These are phyloP conservation scores for Metarhizium humberi DNA, from an alignment of 2,329 filamentous ascomycete species.

Conservation along the genomic window DNA sequence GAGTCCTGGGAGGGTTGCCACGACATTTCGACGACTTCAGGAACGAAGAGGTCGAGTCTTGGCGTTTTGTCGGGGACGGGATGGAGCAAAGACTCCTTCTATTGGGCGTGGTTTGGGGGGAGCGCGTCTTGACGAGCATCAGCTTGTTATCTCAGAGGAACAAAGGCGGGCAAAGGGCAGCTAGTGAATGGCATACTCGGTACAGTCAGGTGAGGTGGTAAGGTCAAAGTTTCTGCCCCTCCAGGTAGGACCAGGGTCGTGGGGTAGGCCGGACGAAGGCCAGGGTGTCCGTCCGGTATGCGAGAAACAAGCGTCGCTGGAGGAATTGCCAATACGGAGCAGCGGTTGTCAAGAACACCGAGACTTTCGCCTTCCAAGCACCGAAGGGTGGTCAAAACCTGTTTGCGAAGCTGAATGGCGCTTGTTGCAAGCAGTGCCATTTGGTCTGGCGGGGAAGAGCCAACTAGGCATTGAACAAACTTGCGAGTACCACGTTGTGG, in stretches of 20 bases:
- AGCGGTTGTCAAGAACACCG: not conserved
- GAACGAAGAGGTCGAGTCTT: not conserved
- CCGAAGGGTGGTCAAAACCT: not conserved
- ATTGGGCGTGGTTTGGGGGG: not conserved
- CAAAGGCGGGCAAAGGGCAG: not conserved
- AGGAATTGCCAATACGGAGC: not conserved
- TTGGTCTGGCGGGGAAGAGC: slow-evolving; percentile 5
- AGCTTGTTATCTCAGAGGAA: not conserved
- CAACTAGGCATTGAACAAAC: not conserved
- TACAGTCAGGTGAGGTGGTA: not conserved
- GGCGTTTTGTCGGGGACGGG: not conserved
- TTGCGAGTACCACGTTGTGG: slow-evolving; percentile 9
- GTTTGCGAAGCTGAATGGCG: slow-evolving; percentile 3
- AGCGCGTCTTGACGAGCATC: not conserved
- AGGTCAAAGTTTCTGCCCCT: slow-evolving; percentile 1
- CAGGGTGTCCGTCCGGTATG: not conserved
- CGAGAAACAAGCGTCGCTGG: not conserved
- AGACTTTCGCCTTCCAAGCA: not conserved
- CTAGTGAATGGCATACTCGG: slow-evolving; percentile 1
- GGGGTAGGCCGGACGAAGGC: not conserved
- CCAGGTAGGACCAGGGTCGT: slow-evolving; percentile 3
- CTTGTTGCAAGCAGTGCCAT: slow-evolving; percentile 7
- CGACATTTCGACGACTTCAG: slow-evolving; percentile 50
- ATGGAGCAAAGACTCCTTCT: not conserved
- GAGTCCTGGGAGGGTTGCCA: slow-evolving; percentile 89